Evolutionary conservation across 352 stramenopile genomes (phyloP).

Genomic region (Pythium rhizo-oryzae): DNA sequence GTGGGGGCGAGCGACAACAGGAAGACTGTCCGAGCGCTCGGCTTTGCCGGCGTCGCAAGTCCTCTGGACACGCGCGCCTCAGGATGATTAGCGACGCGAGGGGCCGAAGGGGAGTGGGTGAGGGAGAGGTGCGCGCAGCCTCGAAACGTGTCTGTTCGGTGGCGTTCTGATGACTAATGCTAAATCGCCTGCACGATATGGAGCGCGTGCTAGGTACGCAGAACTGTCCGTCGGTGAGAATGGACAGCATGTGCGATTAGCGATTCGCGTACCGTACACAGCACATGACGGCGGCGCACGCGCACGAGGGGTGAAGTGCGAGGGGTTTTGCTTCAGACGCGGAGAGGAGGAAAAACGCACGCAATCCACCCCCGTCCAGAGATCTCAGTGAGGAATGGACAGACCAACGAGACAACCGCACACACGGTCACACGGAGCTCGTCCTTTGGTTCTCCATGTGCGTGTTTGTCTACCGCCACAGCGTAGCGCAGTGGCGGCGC

Average conservation of each 20-base stretch:
- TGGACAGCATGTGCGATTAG: too few species aligned
- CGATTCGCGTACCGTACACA: too few species aligned
- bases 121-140: conserved; percentile 3
- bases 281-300: too few species aligned
- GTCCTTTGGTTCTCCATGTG: too few species aligned
- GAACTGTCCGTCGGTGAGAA: conserved; percentile 6
- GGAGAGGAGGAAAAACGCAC: too few species aligned
- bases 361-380: background rate
- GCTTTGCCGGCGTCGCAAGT: background rate
- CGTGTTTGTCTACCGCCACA: too few species aligned
- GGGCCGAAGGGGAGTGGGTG: background rate
- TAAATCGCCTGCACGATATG: too few species aligned
- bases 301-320: background rate
- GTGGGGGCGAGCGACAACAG: background rate
- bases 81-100: background rate
- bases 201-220: too few species aligned
- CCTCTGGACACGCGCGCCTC: conserved; percentile 10
- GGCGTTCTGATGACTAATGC: too few species aligned
- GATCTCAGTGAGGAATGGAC: conserved; percentile 1
- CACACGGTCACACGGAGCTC: too few species aligned
- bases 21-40: background rate
- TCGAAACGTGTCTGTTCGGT: background rate
- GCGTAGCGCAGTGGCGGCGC: too few species aligned
- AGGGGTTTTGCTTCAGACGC: conserved; percentile 14
- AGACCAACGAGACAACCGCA: background rate